Percentiles rank a stretch among this genome's conserved stretches.
phyloP scores from a whole-genome alignment of 2,329 filamentous ascomycete species.

The Dendrostoma leiphaemia region DNA sequence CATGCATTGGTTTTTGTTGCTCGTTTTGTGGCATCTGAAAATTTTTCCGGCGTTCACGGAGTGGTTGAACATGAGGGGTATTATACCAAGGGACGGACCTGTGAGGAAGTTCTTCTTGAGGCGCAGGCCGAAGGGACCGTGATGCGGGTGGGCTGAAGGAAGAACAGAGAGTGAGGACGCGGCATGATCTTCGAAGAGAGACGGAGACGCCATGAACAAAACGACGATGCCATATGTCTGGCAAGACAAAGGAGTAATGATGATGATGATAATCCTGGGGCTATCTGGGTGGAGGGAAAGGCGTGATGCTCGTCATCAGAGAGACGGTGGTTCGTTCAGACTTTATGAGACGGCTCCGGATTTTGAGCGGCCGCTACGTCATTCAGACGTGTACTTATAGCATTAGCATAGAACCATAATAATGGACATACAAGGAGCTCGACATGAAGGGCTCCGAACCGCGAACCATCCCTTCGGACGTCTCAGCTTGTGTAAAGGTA shows the following conservation, averaged over 20 bases:
- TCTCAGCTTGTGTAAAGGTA: no score
- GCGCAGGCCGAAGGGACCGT: not conserved
- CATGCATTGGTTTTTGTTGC: not conserved
- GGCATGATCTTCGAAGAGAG: constrained; percentile 1
- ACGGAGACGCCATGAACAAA: constrained; percentile 3
- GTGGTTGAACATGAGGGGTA: not conserved
- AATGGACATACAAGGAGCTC: constrained; percentile 9
- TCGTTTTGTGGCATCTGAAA: not conserved
- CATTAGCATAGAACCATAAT: constrained; percentile 7
- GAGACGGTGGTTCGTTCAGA: not conserved
- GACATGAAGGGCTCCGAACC: not conserved
- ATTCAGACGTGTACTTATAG: constrained; percentile 5
- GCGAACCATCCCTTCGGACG: no score
- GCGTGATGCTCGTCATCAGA: not conserved
- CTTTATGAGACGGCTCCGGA: not conserved
- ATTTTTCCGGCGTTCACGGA: constrained; percentile 9
- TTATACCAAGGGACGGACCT: not conserved
- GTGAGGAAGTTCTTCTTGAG: not conserved
- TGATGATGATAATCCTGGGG: constrained; percentile 1
- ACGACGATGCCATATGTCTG: not conserved
- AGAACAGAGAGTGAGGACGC: not conserved
- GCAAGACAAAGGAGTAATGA: constrained; percentile 1
- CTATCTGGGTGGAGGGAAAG: constrained; percentile 1
- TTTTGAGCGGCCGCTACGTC: not conserved
- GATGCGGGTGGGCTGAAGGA: not conserved